These are phyloP conservation scores for Neofusicoccum umdonicola DNA, from an alignment of 2,329 filamentous ascomycete species.

Conservation along the genomic window DNA sequence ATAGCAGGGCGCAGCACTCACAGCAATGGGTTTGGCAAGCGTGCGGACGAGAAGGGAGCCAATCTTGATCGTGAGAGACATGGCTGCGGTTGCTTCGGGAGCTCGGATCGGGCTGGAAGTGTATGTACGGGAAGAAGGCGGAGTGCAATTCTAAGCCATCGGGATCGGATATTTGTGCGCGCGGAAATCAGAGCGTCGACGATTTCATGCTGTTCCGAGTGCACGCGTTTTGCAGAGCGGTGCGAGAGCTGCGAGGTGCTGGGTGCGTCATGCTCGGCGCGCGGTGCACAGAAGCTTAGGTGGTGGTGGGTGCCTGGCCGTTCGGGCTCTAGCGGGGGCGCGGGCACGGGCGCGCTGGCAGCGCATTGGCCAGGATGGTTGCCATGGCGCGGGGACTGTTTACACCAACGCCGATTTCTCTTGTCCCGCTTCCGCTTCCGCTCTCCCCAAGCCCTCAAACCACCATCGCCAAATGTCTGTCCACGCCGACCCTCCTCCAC, in stretches of 20 bases:
- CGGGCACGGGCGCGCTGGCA: not conserved
- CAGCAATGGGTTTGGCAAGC: conserved; percentile 66
- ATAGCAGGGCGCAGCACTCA: conserved; percentile 37
- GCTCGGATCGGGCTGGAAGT: not conserved
- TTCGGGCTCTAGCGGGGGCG: conserved; percentile 8
- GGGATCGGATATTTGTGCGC: not conserved
- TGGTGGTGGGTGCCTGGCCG: conserved; percentile 5
- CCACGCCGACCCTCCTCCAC: conserved; percentile 51
- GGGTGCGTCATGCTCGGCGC: conserved; percentile 11
- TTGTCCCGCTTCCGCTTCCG: not conserved
- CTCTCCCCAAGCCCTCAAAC: not conserved
- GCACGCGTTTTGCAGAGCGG: not conserved
- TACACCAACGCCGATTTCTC: conserved; percentile 8
- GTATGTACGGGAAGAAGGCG: not conserved
- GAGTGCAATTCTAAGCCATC: not conserved
- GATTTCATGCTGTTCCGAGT: not conserved
- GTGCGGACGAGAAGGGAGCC: conserved; percentile 64
- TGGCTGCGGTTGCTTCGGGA: conserved; percentile 29
- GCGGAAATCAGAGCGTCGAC: not conserved
- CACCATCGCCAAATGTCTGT: conserved; percentile 34
- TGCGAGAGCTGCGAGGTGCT: not conserved
- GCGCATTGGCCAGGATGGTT: not conserved
- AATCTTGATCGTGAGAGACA: conserved; percentile 67
- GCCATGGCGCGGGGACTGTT: conserved; percentile 3
- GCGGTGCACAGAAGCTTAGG: not conserved